phyloP scores from a whole-genome alignment of 305 asterid species.

The Solanum aculeatissimum region DNA sequence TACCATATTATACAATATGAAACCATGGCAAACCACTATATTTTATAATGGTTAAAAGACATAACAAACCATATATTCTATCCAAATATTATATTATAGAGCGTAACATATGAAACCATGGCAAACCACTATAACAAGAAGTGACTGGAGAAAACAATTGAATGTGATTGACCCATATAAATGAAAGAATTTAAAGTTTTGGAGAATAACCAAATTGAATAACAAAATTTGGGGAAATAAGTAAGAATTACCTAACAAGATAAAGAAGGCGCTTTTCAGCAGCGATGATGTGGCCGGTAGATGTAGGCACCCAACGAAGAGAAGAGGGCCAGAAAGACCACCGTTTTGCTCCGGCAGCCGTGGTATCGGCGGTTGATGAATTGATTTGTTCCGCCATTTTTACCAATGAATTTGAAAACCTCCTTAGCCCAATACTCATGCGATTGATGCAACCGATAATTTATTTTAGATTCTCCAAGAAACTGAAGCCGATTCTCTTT shows the following conservation, averaged over 20 bases:
- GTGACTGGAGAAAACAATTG: neutral
- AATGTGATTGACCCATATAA: neutral
- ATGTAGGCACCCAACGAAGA: slow-evolving; percentile 71
- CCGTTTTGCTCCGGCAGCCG: slow-evolving; percentile 5
- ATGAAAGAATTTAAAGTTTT: neutral
- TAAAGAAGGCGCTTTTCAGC: slow-evolving; percentile 74
- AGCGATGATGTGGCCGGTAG: slow-evolving; percentile 65
- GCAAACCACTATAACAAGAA: neutral
- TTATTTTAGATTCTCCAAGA: too few species aligned
- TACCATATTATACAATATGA: too few species aligned
- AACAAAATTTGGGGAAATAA: neutral
- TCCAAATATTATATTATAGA: too few species aligned
- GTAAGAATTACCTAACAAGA: slow-evolving; percentile 34
- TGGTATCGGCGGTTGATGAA: slow-evolving; percentile 1
- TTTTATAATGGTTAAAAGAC: too few species aligned
- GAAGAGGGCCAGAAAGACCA: slow-evolving; percentile 46
- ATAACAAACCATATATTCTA: too few species aligned
- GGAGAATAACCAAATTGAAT: neutral
- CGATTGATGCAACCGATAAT: neutral
- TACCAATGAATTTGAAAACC: slow-evolving; percentile 16
- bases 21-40: too few species aligned
- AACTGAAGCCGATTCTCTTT: too few species aligned
- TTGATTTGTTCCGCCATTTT: slow-evolving; percentile 44
- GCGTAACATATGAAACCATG: too few species aligned
- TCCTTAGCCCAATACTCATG: slow-evolving; percentile 24